Base-by-base conservation (phyloP, 257 asterid genomes). In the Nicotiana tomentosiformis region DNA sequence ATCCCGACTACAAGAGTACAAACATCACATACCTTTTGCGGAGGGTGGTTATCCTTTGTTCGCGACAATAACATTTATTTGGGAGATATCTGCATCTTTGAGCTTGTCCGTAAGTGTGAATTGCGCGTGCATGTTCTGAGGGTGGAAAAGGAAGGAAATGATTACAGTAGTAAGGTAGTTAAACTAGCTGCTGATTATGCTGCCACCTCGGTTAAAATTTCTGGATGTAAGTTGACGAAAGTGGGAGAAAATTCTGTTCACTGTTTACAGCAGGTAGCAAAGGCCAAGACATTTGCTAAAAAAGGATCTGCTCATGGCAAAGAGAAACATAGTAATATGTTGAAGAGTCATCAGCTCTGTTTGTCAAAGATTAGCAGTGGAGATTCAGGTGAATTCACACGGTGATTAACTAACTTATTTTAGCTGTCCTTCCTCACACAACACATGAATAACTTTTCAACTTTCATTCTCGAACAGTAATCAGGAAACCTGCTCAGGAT, bases 31-130 rank as follows among this genome's bases (percentile, higher is more conserved):
- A 95, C 99, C 82, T 91, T 95, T 86, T 95, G 99, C 67, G 98
- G 99, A 86, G 99, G 99, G 67, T 95, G 99, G 99, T 88, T 93
- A 89, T 84, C 91, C 83, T 95, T 95, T 90, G 99, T 91, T 87
- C 98, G 97, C 8, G 99, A 90, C 82, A 95, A 93, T 82, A 89
- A 82, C 81, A 85, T 95, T 51, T 90, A 82, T 85, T 56, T 91
- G 55, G 98, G 98, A 78, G 99, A 95, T 88, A 89, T 89, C 67
- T 95, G 99, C 87, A 90, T 95, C 86, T 95, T 95, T 86, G 98
- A 95, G 89, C 98, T 95, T 58, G 64, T 95, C 85, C 86, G 76
- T 77, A 88, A 88, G 86, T 91, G 85, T 88, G 99, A 92, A 87
- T 78, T 95, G 77, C 95, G 87, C 14, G 98, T 95, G 77, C 88